Percentiles rank a stretch among this genome's conserved stretches.
Evolutionary conservation across 108 stramenopile species (phyloP).

Genomic region (Bacterosira constricta): DNA sequence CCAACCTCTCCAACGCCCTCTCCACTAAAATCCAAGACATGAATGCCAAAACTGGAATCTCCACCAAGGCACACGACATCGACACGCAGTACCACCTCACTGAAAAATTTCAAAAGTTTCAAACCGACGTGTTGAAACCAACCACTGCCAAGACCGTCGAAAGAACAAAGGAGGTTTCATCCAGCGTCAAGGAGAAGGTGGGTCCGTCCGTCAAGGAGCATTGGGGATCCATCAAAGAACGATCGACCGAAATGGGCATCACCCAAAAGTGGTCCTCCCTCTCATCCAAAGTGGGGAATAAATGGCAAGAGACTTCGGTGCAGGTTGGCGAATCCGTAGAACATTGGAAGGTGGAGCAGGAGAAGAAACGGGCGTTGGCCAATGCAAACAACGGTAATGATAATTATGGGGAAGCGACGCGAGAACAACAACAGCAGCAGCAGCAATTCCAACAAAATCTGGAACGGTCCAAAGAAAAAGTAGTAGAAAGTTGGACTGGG

Average conservation of each 20-base stretch:
- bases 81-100: constrained; percentile 22
- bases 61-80: constrained; percentile 17
- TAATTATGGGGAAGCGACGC: too few species aligned
- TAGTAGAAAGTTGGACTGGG: constrained; percentile 5
- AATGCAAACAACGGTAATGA: too few species aligned
- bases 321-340: constrained; percentile 12
- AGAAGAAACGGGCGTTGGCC: constrained; percentile 10
- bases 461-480: background rate
- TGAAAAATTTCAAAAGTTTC: constrained; percentile 12
- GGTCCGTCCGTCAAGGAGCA: constrained; percentile 11
- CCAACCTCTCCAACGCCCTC: constrained; percentile 9
- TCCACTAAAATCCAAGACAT: constrained; percentile 20
- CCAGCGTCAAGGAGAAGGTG: constrained; percentile 4
- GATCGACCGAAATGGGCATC: background rate
- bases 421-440: too few species aligned
- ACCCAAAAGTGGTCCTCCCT: constrained; percentile 21
- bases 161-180: background rate
- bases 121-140: constrained; percentile 7
- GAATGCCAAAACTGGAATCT: constrained; percentile 12
- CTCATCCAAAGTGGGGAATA: background rate
- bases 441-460: too few species aligned
- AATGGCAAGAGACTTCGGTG: background rate
- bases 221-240: constrained; percentile 10
- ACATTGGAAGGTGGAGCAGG: constrained; percentile 23
- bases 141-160: constrained; percentile 8